phyloP scores from a whole-genome alignment of 2,329 filamentous ascomycete genomes.

The Allantophomopsis cytisporea region DNA sequence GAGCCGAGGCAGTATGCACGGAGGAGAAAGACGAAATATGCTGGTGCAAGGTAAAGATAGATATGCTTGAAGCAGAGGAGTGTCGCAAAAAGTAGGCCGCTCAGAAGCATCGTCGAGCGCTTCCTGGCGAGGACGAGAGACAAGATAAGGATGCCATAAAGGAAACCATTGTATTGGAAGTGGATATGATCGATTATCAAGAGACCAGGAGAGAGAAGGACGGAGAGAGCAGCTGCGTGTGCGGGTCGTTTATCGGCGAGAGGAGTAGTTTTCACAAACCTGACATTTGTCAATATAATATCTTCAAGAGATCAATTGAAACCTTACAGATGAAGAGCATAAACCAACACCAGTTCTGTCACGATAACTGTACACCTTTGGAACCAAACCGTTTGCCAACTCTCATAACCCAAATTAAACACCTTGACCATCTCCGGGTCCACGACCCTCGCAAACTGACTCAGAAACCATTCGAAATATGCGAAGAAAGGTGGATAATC shows the following conservation, averaged over 20 bases:
- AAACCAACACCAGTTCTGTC: constrained; percentile 74
- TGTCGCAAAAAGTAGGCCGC: constrained; percentile 71
- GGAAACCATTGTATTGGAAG: constrained; percentile 97
- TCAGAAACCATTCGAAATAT: constrained; percentile 88
- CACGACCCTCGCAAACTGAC: constrained; percentile 61
- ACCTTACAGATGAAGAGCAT: constrained; percentile 61
- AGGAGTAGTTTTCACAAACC: constrained; percentile 63
- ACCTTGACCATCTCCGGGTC: constrained; percentile 76
- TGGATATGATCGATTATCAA: constrained; percentile 97
- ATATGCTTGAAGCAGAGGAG: constrained; percentile 96
- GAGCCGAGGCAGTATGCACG: constrained; percentile 76
- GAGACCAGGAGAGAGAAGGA: constrained; percentile 82
- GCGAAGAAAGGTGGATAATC: constrained; percentile 98
- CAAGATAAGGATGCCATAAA: constrained; percentile 81
- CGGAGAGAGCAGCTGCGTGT: constrained; percentile 76
- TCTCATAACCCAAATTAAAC: constrained; percentile 71
- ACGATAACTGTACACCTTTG: constrained; percentile 79
- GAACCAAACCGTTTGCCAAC: constrained; percentile 89
- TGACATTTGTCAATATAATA: constrained; percentile 19
- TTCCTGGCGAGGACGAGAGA: constrained; percentile 75
- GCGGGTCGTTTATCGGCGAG: constrained; percentile 55
- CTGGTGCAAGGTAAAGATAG: constrained; percentile 89
- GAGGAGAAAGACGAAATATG: constrained; percentile 91
- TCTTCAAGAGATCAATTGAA: constrained; percentile 8
- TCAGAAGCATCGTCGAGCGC: constrained; percentile 59